Evolutionary conservation across 1,139 yeast species (phyloP).

Genomic region (Kluyveromyces marxianus): DNA sequence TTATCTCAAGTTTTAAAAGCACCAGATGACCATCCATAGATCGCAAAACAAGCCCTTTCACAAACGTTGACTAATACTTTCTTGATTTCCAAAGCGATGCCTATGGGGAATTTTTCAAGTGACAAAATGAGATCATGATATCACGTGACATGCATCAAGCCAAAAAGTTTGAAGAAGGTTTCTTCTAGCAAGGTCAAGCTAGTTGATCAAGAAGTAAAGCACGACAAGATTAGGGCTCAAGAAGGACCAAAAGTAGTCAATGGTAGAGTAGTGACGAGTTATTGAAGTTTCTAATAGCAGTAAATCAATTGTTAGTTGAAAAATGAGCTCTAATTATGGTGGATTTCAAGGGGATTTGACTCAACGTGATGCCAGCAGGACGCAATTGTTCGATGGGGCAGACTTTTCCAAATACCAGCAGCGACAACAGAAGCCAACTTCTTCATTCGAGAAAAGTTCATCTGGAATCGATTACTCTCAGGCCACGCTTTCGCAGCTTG

Average conservation of each 20-base stretch:
- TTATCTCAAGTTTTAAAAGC: no score
- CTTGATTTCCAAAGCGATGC: not conserved
- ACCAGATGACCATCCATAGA: no score
- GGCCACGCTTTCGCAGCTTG: constrained; percentile 59
- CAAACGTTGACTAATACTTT: not conserved
- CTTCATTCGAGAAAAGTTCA: constrained; percentile 19
- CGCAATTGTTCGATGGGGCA: constrained; percentile 27
- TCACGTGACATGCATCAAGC: no score
- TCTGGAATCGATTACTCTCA: constrained; percentile 31
- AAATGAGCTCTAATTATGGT: constrained; percentile 4
- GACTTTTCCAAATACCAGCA: constrained; percentile 9
- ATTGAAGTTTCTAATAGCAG: no score
- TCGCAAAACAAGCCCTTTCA: not conserved
- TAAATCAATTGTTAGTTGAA: not conserved
- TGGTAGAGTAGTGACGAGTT: no score
- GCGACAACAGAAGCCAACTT: constrained; percentile 10
- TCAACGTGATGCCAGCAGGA: constrained; percentile 27
- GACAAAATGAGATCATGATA: not conserved
- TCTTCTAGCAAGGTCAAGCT: no score
- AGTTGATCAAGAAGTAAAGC: no score
- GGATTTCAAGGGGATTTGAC: constrained; percentile 1
- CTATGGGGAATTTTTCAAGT: not conserved
- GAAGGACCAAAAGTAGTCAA: no score
- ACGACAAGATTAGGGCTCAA: no score
- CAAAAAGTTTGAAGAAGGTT: no score